Percentiles rank a stretch among this genome's conserved stretches.
These are phyloP conservation scores for Staphylotrichum longicolle DNA, from an alignment of 495 filamentous ascomycete genomes.

Conservation along the genomic window DNA sequence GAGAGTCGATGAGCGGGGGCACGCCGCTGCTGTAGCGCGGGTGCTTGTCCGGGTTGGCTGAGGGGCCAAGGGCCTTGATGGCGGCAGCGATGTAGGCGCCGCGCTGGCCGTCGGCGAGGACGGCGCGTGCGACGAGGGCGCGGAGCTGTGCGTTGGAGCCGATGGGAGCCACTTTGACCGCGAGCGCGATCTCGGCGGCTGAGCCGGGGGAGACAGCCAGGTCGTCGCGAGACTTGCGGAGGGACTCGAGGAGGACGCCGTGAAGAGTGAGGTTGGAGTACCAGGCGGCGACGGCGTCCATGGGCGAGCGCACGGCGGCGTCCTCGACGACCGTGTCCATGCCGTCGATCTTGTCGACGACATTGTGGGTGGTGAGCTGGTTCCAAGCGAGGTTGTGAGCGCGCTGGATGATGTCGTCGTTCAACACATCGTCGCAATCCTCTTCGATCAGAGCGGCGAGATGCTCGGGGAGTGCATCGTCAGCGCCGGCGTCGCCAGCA, in stretches of 20 bases:
- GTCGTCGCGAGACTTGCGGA: slow-evolving; percentile 42
- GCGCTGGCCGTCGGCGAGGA: slow-evolving; percentile 54
- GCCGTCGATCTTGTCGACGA: slow-evolving; percentile 60
- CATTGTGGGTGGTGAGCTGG: slow-evolving; percentile 63
- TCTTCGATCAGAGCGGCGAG: slow-evolving; percentile 68
- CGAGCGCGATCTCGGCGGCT: slow-evolving; percentile 61
- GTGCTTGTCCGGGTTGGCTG: slow-evolving; percentile 45
- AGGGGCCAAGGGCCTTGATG: slow-evolving; percentile 50
- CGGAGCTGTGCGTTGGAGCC: slow-evolving; percentile 72
- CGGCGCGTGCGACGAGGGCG: slow-evolving; percentile 70
- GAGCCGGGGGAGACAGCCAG: slow-evolving; percentile 38
- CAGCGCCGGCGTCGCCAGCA: slow-evolving; percentile 42
- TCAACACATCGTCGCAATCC: slow-evolving; percentile 77
- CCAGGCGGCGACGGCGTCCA: slow-evolving; percentile 91
- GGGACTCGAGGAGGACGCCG: slow-evolving; percentile 60
- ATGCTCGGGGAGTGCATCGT: slow-evolving; percentile 72
- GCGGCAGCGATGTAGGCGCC: slow-evolving; percentile 55
- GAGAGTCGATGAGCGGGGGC: slow-evolving; percentile 31
- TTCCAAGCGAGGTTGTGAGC: slow-evolving; percentile 94
- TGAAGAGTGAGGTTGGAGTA: slow-evolving; percentile 78
- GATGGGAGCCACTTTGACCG: slow-evolving; percentile 72
- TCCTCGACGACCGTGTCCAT: slow-evolving; percentile 87
- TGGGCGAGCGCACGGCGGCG: slow-evolving; percentile 76
- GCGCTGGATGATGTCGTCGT: slow-evolving; percentile 72
- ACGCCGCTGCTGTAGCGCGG: slow-evolving; percentile 26